phyloP scores from a whole-genome alignment of 768 basidiomycete genomes.

The Russula vinacea region DNA sequence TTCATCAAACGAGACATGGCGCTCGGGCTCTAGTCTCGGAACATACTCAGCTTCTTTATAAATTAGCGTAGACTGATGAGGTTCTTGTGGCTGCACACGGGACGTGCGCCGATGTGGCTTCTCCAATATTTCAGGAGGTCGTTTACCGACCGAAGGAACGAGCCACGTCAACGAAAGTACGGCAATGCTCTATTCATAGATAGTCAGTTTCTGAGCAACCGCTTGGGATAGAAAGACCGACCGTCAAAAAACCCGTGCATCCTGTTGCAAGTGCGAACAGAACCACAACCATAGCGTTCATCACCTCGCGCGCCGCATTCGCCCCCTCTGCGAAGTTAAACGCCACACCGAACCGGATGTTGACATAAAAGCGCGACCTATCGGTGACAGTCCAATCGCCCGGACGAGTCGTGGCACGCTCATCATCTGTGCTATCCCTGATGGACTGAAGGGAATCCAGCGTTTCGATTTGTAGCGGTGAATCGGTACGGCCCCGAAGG shows the following conservation, averaged over 20 bases:
- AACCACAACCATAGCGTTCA: conserved; percentile 7
- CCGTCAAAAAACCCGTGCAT: conserved; percentile 25
- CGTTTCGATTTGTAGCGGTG: conserved; percentile 5
- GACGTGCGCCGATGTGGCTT: neutral
- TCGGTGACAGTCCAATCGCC: neutral
- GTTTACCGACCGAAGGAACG: conserved; percentile 13
- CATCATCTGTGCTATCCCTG: conserved; percentile 16
- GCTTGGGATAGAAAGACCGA: conserved; percentile 1
- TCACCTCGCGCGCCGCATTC: conserved; percentile 3
- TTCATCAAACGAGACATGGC: conserved; percentile 25
- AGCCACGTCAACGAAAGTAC: conserved; percentile 23
- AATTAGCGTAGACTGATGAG: neutral
- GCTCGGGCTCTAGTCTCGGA: conserved; percentile 12
- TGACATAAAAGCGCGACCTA: conserved; percentile 21
- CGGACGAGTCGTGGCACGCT: conserved; percentile 4
- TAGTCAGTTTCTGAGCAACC: neutral
- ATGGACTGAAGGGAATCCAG: conserved; percentile 19
- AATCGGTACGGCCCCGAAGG: conserved; percentile 6
- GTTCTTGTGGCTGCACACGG: neutral
- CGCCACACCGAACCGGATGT: conserved; percentile 23
- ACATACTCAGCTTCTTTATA: neutral
- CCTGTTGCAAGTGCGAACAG: conserved; percentile 14
- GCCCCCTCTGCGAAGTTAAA: conserved; percentile 16
- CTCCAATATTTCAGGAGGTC: conserved; percentile 7
- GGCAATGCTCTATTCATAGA: conserved; percentile 17